Base-by-base conservation (phyloP, 1,284 basidiomycete species). In the Sanghuangporus sanghuang region DNA sequence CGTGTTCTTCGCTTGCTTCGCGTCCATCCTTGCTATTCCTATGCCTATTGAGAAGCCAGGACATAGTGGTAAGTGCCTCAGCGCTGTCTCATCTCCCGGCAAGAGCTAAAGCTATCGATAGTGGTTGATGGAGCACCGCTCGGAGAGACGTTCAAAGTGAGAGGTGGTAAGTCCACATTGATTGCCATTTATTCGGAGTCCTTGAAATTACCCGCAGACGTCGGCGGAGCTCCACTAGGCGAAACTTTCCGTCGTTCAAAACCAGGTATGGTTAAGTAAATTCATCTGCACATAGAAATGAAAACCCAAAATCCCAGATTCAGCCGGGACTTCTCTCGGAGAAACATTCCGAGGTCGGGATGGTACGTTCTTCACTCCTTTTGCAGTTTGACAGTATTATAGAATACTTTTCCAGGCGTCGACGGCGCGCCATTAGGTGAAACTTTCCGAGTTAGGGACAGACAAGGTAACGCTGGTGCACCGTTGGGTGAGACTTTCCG, bases 401-500 rank as follows among this genome's bases (percentile, higher is more conserved):
- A 49, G 48, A 59, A 16, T 16, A 23, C 21, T 50, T 12, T 6
- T 9, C 21, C 16, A 46, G 44, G 27, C 5, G 27, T 32, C 5
- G 27, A 32, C 27, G 36, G 61, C 21, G 55, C 55, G 12, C 61
- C 61, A 3, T 40, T 63, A 18, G 61, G 61, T 12, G 61, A 58
- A 36, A 63, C 55, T 14, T 63, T 63, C 55, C 61, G 55, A 9
- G 11, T 38, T 23, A 40, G 61, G n/a, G 55, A 57, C 32, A 54
- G 44, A n/a, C 44, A 39, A 42, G 36, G 21, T 18, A 23, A 21
- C 39, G 59, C 48, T 18, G 55, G 61, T 9, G 55, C 55, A 23
- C 61, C 61, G 7, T 40, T 63, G n/a, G 61, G 63, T 5, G 63
- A 64, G 39, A 61, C 58, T 32, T 64, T 61, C 58, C 57, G 40